These are phyloP conservation scores for Fistulinella staudtii DNA, from an alignment of 1,284 basidiomycete genomes.

Conservation along the genomic window DNA sequence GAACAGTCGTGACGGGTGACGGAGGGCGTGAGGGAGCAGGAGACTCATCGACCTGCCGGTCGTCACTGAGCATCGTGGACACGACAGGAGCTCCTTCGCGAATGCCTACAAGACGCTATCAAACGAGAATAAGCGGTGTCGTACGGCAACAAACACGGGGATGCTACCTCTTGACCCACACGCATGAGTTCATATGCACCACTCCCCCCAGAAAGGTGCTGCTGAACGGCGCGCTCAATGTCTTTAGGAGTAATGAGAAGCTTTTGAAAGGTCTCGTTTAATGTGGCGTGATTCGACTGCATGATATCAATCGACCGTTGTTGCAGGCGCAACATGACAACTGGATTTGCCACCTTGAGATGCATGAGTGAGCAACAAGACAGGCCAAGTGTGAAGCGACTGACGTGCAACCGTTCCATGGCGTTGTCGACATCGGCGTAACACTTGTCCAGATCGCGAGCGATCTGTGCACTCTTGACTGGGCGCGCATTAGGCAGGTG, in stretches of 20 bases:
- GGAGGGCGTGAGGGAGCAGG: too few relatives aligned
- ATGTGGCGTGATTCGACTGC: conserved; percentile 31
- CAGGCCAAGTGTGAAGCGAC: conserved; percentile 6
- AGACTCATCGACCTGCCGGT: too few relatives aligned
- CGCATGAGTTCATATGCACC: conserved; percentile 49
- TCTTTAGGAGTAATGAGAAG: conserved; percentile 35
- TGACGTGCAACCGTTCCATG: conserved; percentile 41
- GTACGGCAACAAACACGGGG: too few relatives aligned
- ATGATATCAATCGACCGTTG: conserved; percentile 34
- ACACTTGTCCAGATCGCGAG: conserved; percentile 40
- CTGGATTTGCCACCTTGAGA: conserved; percentile 35
- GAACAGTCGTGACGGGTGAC: too few relatives aligned
- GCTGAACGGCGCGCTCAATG: too few relatives aligned
- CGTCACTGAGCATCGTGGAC: too few relatives aligned
- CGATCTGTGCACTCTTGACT: conserved; percentile 48
- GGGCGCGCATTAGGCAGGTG: conserved; percentile 4
- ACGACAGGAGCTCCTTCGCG: too few relatives aligned
- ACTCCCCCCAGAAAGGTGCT: too few relatives aligned
- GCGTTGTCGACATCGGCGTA: conserved; percentile 39
- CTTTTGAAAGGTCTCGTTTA: conserved; percentile 37
- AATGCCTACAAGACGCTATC: too few relatives aligned
- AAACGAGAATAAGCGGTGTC: too few relatives aligned
- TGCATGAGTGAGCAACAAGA: conserved; percentile 1
- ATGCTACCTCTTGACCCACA: too few relatives aligned
- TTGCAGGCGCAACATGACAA: conserved; percentile 34